Evolutionary conservation across 306 rosid species (phyloP).

Genomic region (Rubus idaeus): DNA sequence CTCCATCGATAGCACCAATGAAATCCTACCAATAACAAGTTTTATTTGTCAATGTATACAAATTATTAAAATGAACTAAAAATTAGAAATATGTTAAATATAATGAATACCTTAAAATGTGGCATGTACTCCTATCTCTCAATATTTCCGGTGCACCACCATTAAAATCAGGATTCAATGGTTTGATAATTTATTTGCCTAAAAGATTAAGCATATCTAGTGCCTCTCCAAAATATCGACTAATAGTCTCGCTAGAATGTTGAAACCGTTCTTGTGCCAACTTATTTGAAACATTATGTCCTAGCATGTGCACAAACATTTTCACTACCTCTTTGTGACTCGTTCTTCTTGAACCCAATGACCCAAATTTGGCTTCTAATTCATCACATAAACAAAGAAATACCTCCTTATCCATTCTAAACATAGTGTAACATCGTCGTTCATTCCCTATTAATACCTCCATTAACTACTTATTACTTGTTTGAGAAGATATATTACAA

Average conservation of each 20-base stretch:
- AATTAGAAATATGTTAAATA: no score
- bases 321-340: not conserved
- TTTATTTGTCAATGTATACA: no score
- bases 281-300: not conserved
- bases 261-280: not conserved
- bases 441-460: not conserved
- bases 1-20: no score
- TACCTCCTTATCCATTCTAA: not conserved
- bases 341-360: not conserved
- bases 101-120: no score
- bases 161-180: no score
- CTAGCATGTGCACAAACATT: not conserved
- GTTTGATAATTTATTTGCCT: no score
- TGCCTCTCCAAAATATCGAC: not conserved
- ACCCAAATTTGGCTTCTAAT: not conserved
- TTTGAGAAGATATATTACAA: not conserved
- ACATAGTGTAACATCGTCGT: not conserved
- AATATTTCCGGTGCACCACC: no score
- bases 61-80: no score
- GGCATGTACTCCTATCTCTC: no score
- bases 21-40: not conserved
- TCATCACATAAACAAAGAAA: not conserved
- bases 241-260: not conserved
- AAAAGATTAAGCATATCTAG: no score
- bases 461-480: not conserved